Evolutionary conservation across 2,329 filamentous ascomycete genomes (phyloP).

Genomic region (Fusarium avenaceum): DNA sequence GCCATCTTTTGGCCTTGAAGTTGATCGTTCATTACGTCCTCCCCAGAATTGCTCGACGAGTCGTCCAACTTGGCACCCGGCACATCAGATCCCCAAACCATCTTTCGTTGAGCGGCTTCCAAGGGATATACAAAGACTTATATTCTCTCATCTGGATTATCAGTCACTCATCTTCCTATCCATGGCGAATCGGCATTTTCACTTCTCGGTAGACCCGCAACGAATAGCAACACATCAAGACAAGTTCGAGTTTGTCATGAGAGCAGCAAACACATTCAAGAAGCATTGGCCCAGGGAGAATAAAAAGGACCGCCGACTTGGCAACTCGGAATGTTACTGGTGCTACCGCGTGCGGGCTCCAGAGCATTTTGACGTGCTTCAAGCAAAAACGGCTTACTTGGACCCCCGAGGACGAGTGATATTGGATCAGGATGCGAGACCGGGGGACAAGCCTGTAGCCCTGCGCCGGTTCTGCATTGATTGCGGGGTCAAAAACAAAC

Average conservation of each 20-base stretch:
- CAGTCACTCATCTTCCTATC: conserved; percentile 58
- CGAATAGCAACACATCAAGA: conserved; percentile 53
- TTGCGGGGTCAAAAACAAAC: conserved; percentile 56
- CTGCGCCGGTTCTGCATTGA: conserved; percentile 59
- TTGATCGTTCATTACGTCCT: conserved; percentile 26
- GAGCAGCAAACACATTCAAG: conserved; percentile 57
- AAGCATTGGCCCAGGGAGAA: conserved; percentile 57
- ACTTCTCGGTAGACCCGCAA: conserved; percentile 53
- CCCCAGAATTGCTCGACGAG: conserved; percentile 19
- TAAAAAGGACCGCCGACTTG: conserved; percentile 55
- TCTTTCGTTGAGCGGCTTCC: conserved; percentile 54
- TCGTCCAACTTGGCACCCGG: conserved; percentile 27
- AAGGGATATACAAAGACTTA: conserved; percentile 51
- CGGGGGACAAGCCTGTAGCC: conserved; percentile 50
- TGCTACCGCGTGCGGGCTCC: conserved; percentile 59
- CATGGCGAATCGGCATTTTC: conserved; percentile 54
- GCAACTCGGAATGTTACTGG: conserved; percentile 60
- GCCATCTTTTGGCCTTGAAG: conserved; percentile 28
- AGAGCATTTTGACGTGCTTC: conserved; percentile 56
- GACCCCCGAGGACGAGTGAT: conserved; percentile 52
- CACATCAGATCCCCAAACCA: conserved; percentile 34
- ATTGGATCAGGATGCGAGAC: conserved; percentile 48
- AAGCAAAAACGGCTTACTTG: conserved; percentile 52
- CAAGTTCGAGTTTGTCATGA: conserved; percentile 59
- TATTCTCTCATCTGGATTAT: conserved; percentile 57